Evolutionary conservation across 768 basidiomycete species (phyloP).

Genomic region (Mycena epipterygia): DNA sequence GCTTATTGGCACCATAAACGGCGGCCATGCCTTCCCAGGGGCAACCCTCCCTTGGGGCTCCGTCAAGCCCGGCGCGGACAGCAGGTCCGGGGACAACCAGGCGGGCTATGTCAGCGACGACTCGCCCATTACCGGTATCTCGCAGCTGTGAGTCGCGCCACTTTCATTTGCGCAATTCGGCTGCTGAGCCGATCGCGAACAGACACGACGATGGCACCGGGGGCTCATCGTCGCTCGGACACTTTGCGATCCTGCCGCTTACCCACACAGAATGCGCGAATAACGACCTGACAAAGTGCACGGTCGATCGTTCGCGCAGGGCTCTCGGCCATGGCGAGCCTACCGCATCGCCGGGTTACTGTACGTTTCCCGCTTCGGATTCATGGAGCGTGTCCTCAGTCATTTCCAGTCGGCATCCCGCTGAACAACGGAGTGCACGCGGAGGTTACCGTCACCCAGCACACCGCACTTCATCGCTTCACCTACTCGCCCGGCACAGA

Average conservation of each 20-base stretch:
- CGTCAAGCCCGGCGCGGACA: conserved; percentile 58
- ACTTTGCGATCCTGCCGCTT: conserved; percentile 28
- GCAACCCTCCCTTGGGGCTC: conserved; percentile 58
- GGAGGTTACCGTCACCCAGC: conserved; percentile 60
- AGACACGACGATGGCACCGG: conserved; percentile 33
- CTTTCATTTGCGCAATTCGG: not conserved
- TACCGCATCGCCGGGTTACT: conserved; percentile 31
- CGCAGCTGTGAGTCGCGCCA: conserved; percentile 13
- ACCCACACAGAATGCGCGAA: conserved; percentile 22
- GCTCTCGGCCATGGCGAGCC: conserved; percentile 28
- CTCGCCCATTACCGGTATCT: conserved; percentile 28
- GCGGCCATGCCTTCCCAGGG: conserved; percentile 58
- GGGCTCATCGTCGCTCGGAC: conserved; percentile 20
- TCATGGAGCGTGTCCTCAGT: not conserved
- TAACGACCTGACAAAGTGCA: conserved; percentile 27
- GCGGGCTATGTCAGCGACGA: conserved; percentile 33
- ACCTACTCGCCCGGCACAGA: conserved; percentile 55
- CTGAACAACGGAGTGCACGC: conserved; percentile 58
- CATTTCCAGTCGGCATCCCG: conserved; percentile 34
- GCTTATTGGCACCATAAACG: conserved; percentile 56
- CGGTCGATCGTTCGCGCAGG: not conserved
- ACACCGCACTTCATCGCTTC: conserved; percentile 58
- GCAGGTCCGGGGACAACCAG: conserved; percentile 28
- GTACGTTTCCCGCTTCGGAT: conserved; percentile 6
- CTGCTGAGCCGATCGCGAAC: not conserved